These are phyloP conservation scores for Claviceps quebecensis DNA, from an alignment of 2,329 filamentous ascomycete species.

Conservation along the genomic window DNA sequence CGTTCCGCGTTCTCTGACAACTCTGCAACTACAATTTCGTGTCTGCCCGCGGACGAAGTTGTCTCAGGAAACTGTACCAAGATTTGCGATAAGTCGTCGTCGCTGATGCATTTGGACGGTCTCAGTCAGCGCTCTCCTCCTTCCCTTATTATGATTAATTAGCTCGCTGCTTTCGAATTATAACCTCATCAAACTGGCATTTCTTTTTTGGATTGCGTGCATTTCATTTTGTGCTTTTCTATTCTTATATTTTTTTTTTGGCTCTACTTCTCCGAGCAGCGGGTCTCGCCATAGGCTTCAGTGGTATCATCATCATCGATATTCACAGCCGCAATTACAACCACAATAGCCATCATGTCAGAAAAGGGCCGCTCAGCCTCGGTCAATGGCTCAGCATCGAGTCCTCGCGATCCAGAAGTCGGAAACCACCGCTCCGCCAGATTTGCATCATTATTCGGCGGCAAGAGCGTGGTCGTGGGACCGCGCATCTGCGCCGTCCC, in stretches of 20 bases:
- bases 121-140: neutral
- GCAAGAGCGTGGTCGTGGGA: slow-evolving; percentile 28
- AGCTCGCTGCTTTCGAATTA: neutral
- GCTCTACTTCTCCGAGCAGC: neutral
- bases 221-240: neutral
- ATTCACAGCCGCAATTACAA: too few species aligned
- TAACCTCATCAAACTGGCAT: neutral
- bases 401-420: slow-evolving; percentile 13
- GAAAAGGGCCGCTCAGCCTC: slow-evolving; percentile 10
- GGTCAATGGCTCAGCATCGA: slow-evolving; percentile 1
- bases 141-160: neutral
- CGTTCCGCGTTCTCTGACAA: neutral
- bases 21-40: too few species aligned
- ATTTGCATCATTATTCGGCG: slow-evolving; percentile 24
- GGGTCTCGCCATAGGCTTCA: neutral
- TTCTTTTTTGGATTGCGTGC: neutral
- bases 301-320: neutral
- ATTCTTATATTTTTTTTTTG: too few species aligned
- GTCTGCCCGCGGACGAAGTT: neutral
- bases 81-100: neutral
- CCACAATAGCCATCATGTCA: slow-evolving; percentile 12
- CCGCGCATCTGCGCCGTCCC: slow-evolving; percentile 37
- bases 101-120: neutral
- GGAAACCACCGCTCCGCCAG: slow-evolving; percentile 12
- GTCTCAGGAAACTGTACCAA: neutral